phyloP scores from a whole-genome alignment of 2,329 filamentous ascomycete genomes.

The Lachnellula hyalina region DNA sequence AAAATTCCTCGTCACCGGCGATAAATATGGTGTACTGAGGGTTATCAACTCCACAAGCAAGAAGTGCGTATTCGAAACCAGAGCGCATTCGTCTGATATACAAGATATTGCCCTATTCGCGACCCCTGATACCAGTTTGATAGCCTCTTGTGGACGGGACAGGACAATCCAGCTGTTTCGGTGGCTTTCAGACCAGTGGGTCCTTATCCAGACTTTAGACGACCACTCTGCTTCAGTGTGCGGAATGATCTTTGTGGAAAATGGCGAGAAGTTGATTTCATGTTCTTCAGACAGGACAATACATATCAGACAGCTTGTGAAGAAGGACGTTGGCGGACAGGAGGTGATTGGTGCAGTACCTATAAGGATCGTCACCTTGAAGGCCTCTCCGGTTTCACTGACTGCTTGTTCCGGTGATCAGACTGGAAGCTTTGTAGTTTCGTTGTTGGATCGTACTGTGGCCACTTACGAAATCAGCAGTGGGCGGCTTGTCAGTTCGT shows the following conservation, averaged over 20 bases:
- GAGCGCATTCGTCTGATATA: slow-evolving; percentile 82
- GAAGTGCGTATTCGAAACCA: slow-evolving; percentile 62
- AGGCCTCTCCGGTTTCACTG: slow-evolving; percentile 84
- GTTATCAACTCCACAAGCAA: slow-evolving; percentile 59
- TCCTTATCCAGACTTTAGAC: slow-evolving; percentile 82
- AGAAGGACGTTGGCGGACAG: slow-evolving; percentile 54
- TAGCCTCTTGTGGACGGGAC: slow-evolving; percentile 83
- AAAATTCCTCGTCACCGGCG: slow-evolving; percentile 71
- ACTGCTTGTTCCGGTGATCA: slow-evolving; percentile 56
- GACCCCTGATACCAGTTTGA: slow-evolving; percentile 53
- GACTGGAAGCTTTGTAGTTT: slow-evolving; percentile 49
- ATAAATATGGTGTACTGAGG: slow-evolving; percentile 77
- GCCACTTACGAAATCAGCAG: slow-evolving; percentile 59
- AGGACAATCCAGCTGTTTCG: slow-evolving; percentile 89
- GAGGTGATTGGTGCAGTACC: slow-evolving; percentile 72
- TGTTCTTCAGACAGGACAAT: slow-evolving; percentile 85
- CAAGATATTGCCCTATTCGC: slow-evolving; percentile 73
- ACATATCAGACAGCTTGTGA: slow-evolving; percentile 73
- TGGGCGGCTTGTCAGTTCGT: slow-evolving; percentile 65
- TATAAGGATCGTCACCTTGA: slow-evolving; percentile 71
- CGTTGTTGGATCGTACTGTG: slow-evolving; percentile 54
- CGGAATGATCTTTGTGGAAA: slow-evolving; percentile 68
- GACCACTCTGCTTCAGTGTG: slow-evolving; percentile 87
- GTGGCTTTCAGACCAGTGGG: slow-evolving; percentile 52
- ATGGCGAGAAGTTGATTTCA: slow-evolving; percentile 66